Evolutionary conservation across 2,329 filamentous ascomycete species (phyloP).

Genomic region (Botrytis hyacinthi): DNA sequence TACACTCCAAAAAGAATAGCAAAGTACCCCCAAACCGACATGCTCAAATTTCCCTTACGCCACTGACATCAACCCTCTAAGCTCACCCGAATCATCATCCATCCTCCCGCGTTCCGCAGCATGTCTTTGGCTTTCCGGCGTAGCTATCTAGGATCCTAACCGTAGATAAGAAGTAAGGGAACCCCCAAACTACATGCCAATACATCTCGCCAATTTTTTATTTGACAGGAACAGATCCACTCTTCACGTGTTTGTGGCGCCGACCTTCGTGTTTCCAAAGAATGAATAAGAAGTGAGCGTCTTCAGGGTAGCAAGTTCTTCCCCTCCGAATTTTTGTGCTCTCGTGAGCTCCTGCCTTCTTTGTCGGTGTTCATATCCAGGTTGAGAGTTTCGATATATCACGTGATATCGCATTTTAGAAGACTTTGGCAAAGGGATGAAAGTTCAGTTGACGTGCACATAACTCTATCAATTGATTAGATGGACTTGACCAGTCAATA

Average conservation of each 20-base stretch:
- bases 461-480: too few relatives aligned
- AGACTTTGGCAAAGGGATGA: not conserved
- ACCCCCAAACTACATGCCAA: not conserved
- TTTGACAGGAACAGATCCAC: not conserved
- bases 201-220: not conserved
- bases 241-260: not conserved
- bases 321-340: not conserved
- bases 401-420: not conserved
- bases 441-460: not conserved
- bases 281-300: not conserved
- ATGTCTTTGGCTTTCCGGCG: not conserved
- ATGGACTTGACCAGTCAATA: not conserved
- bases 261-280: not conserved
- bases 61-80: not conserved
- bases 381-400: not conserved
- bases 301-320: not conserved
- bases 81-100: not conserved
- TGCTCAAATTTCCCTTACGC: not conserved
- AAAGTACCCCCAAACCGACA: not conserved
- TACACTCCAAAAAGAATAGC: not conserved
- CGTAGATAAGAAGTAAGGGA: constrained; percentile 7
- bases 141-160: not conserved
- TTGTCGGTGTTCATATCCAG: not conserved
- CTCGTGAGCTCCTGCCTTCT: not conserved
- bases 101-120: not conserved